A percentile compares a stretch with the other conserved stretches of the same genome.
These are phyloP conservation scores for Quercus agrifolia DNA, from an alignment of 306 rosid species.

Conservation along the genomic window DNA sequence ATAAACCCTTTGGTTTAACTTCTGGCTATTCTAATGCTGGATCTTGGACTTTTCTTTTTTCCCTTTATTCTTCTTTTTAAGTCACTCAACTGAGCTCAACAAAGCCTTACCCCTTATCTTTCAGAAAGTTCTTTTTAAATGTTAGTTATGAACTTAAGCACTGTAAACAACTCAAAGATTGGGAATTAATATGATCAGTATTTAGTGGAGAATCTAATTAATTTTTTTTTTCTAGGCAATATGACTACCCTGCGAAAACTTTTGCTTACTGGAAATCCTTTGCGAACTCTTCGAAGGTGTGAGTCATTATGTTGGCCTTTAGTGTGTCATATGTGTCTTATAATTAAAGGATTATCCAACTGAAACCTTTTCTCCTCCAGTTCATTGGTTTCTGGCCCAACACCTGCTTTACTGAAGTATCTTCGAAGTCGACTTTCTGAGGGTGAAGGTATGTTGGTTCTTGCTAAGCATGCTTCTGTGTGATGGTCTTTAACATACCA, in stretches of 20 bases:
- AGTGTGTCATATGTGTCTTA: constrained; percentile 3
- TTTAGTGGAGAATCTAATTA: constrained; percentile 9
- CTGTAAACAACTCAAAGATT: neutral
- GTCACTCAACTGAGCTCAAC: neutral
- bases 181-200: constrained; percentile 7
- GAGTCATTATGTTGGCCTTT: constrained; percentile 17
- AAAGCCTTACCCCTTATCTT: neutral
- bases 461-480: constrained; percentile 7
- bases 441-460: constrained; percentile 54
- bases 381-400: constrained; percentile 87
- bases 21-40: neutral
- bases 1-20: neutral
- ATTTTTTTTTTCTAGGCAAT: constrained; percentile 56
- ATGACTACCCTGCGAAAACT: constrained; percentile 91
- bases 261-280: constrained; percentile 76
- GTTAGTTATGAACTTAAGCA: neutral
- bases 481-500: neutral
- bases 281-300: constrained; percentile 90
- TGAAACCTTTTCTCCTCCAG: constrained; percentile 40
- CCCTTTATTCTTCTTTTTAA: neutral
- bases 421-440: constrained; percentile 86
- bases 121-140: neutral
- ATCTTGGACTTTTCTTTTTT: neutral
- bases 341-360: constrained; percentile 16
- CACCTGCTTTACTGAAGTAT: constrained; percentile 64